Evolutionary conservation across 2,329 filamentous ascomycete genomes (phyloP).

Genomic region (Magnaporthales sp.): DNA sequence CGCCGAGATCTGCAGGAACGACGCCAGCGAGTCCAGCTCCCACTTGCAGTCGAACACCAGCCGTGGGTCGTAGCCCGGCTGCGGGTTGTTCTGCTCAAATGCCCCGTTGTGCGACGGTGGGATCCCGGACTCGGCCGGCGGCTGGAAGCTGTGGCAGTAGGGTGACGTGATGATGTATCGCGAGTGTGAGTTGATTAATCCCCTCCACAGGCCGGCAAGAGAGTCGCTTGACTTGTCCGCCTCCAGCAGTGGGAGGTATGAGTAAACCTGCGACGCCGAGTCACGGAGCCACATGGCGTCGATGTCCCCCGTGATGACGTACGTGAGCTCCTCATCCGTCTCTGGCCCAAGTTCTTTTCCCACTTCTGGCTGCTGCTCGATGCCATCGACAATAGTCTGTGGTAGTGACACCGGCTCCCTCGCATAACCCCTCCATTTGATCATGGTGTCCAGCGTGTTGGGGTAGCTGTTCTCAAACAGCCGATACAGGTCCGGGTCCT

Average conservation of each 20-base stretch:
- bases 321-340: slow-evolving; percentile 56
- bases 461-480: slow-evolving; percentile 80
- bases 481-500: slow-evolving; percentile 58
- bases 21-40: slow-evolving; percentile 79
- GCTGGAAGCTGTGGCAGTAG: slow-evolving; percentile 89
- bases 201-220: slow-evolving; percentile 58
- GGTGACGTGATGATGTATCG: slow-evolving; percentile 60
- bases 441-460: slow-evolving; percentile 74
- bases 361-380: slow-evolving; percentile 13
- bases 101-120: slow-evolving; percentile 47
- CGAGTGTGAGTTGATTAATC: slow-evolving; percentile 63
- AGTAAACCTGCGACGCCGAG: slow-evolving; percentile 66
- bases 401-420: slow-evolving; percentile 19
- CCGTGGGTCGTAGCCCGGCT: slow-evolving; percentile 56
- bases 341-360: slow-evolving; percentile 11
- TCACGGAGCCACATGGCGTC: slow-evolving; percentile 85
- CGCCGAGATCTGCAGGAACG: slow-evolving; percentile 73
- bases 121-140: slow-evolving; percentile 66
- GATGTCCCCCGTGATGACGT: slow-evolving; percentile 78
- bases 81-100: slow-evolving; percentile 46
- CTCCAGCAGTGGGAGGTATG: slow-evolving; percentile 53
- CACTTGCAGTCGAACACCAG: slow-evolving; percentile 86
- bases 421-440: slow-evolving; percentile 63
- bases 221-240: slow-evolving; percentile 41
- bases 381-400: not conserved